Conservation (phyloP, 768 basidiomycete genomes). For the Rhizopogon vulgaris region DNA sequence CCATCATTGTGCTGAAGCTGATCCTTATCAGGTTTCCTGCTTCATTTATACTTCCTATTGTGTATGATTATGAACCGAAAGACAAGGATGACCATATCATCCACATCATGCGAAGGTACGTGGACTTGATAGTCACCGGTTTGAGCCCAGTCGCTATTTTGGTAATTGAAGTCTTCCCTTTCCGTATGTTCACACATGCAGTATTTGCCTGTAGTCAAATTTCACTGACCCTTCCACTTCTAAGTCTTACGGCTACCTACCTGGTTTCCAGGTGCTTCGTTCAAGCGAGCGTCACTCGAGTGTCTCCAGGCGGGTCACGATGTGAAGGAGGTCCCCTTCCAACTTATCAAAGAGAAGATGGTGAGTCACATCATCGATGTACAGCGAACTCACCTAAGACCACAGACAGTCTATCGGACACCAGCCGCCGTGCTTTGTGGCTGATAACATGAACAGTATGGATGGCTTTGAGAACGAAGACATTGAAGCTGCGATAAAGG, state of each 20-base stretch:
- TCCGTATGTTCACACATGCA: constrained; percentile 10
- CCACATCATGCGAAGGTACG: constrained; percentile 11
- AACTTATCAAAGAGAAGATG: constrained; percentile 18
- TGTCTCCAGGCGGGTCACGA: constrained; percentile 8
- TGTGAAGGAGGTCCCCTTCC: constrained; percentile 23
- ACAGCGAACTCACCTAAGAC: neutral
- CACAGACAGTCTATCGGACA: constrained; percentile 9
- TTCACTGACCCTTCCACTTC: neutral
- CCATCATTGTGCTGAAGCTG: neutral
- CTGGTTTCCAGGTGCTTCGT: constrained; percentile 17
- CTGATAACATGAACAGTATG: constrained; percentile 20
- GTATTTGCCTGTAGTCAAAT: neutral
- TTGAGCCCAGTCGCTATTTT: constrained; percentile 14
- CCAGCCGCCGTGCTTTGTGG: constrained; percentile 20
- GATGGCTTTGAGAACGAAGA: constrained; percentile 11
- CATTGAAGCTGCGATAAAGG: constrained; percentile 20
- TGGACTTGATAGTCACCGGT: constrained; percentile 12
- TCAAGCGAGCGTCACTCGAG: neutral
- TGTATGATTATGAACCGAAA: constrained; percentile 18
- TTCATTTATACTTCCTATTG: constrained; percentile 21
- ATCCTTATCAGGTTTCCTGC: constrained; percentile 16
- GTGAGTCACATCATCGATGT: constrained; percentile 3
- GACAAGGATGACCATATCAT: constrained; percentile 17
- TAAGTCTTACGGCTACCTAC: constrained; percentile 18
- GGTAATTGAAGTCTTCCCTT: constrained; percentile 19